A percentile compares a stretch with the other conserved stretches of the same genome.
Conservation (phyloP, 495 filamentous ascomycete genomes). For the Amphirosellinia nigrospora region DNA sequence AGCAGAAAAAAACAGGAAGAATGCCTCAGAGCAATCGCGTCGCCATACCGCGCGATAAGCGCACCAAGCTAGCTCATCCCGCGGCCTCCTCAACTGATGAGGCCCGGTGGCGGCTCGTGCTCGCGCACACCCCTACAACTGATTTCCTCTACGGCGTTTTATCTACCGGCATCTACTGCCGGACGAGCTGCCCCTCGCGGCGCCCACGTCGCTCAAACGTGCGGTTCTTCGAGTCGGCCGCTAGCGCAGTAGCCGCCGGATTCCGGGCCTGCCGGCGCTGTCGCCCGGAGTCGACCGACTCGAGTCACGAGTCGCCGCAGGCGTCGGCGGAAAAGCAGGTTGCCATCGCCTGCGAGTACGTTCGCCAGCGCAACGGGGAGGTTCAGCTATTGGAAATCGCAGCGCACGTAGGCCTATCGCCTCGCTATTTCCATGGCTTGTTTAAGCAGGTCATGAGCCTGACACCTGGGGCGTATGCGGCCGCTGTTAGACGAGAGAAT, state of each 20-base stretch:
- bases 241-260: constrained; percentile 60
- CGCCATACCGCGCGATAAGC: constrained; percentile 22
- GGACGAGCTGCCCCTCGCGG: constrained; percentile 63
- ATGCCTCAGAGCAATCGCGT: neutral
- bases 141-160: constrained; percentile 66
- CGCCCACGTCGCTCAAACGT: constrained; percentile 67
- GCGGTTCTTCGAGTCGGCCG: constrained; percentile 60
- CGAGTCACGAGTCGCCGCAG: constrained; percentile 26
- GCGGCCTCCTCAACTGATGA: constrained; percentile 12
- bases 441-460: constrained; percentile 65
- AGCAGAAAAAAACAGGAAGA: neutral
- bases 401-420: constrained; percentile 57
- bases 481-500: constrained; percentile 6
- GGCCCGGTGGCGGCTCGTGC: constrained; percentile 34
- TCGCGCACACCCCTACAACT: constrained; percentile 53
- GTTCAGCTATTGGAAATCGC: constrained; percentile 58
- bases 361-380: constrained; percentile 38
- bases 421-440: constrained; percentile 67
- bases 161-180: constrained; percentile 68
- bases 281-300: constrained; percentile 48
- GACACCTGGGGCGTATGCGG: constrained; percentile 63
- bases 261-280: constrained; percentile 70
- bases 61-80: neutral
- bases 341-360: constrained; percentile 48
- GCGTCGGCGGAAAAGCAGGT: constrained; percentile 48